Evolutionary conservation across 2,329 filamentous ascomycete genomes (phyloP).

Genomic region (Beauveria sp.): DNA sequence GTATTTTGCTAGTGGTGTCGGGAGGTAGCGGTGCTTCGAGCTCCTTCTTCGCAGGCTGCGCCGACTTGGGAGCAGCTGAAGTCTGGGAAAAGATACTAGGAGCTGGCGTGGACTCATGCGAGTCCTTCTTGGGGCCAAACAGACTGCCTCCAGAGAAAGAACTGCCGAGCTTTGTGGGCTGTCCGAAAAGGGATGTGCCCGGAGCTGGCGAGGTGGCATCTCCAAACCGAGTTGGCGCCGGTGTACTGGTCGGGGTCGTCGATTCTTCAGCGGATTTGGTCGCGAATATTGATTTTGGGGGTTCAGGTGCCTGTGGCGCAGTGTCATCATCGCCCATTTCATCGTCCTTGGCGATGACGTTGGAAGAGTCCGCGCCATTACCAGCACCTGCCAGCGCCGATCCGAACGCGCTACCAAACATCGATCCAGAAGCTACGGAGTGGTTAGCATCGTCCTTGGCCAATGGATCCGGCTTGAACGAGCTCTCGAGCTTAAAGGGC

Average conservation of each 20-base stretch:
- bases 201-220: constrained; percentile 29
- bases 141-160: constrained; percentile 16
- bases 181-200: constrained; percentile 27
- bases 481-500: constrained; percentile 60
- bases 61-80: constrained; percentile 23
- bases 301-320: neutral
- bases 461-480: constrained; percentile 57
- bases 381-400: constrained; percentile 45
- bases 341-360: constrained; percentile 37
- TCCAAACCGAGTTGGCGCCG: constrained; percentile 40
- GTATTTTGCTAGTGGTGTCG: constrained; percentile 42
- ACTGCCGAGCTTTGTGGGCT: constrained; percentile 21
- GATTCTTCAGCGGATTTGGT: constrained; percentile 20
- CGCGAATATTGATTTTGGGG: constrained; percentile 23
- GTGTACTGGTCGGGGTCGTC: constrained; percentile 45
- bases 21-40: constrained; percentile 35
- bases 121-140: constrained; percentile 22
- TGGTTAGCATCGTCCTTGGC: constrained; percentile 52
- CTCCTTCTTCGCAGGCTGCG: constrained; percentile 28
- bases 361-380: constrained; percentile 28
- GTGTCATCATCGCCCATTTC: constrained; percentile 41
- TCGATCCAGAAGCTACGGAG: constrained; percentile 31
- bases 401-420: constrained; percentile 57
- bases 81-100: constrained; percentile 18
- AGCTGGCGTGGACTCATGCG: constrained; percentile 19